Base-by-base conservation (phyloP, 2,329 filamentous ascomycete species). In the Fusarium albidum region DNA sequence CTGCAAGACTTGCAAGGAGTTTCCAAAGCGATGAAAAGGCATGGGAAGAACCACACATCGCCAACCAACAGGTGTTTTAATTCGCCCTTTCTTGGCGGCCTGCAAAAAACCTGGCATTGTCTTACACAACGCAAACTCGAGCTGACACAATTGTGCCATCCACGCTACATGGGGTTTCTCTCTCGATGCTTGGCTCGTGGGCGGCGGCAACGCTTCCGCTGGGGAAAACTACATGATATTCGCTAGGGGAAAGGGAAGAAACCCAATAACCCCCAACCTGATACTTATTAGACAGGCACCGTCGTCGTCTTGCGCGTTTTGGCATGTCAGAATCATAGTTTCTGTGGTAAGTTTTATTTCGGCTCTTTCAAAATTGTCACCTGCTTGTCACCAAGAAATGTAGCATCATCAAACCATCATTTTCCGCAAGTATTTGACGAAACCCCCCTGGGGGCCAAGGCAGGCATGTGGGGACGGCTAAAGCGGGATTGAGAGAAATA, bases 61-160 rank as follows among this genome's bases (percentile, higher is more conserved):
- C 60, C 47, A 49, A 47, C 55, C 47, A 59, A 48, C 51, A 45
- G 34, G 52, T 52, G 52, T 49, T n/a, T n/a, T n/a, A n/a, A 31
- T 31, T 46, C 39, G 42, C 35, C 14, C 43, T 52, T 52, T 48
- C 49, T 61, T 62, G 61, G 57, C 62, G 18, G 49, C 55, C 48
- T 60, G 59, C 45, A 51, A 40, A 61, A 57, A 40, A 61, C 40
- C 56, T 38, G 49, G 58, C 56, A 57, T 64, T 55, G 54, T 60
- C 52, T 67, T 60, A 60, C 64, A 59, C 57, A 54, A 59, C 15
- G 42, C 27, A 49, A 57, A 58, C 45, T 57, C 44, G 49, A 52
- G 64, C 61, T 66, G 61, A 65, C 63, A 64, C 44, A 49, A 55
- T 56, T 55, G 39, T 53, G 33, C 40, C 40, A 39, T 34, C 27